Evolutionary conservation across 2,329 filamentous ascomycete species (phyloP).

Genomic region (Aspergillus amoenus): DNA sequence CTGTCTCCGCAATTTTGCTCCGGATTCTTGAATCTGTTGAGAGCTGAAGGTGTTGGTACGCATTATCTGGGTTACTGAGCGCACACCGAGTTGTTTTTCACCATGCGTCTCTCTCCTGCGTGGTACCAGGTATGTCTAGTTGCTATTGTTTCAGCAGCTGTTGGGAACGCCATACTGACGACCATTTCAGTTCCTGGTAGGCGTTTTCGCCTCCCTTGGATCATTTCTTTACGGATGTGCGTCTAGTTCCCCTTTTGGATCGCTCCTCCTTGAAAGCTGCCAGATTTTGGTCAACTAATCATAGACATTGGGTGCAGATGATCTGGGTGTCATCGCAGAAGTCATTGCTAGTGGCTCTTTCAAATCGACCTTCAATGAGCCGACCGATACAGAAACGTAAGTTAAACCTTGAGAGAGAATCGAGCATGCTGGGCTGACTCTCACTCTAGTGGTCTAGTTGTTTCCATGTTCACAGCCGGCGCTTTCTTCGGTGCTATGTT

Average conservation of each 20-base stretch:
- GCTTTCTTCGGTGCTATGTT: conserved; percentile 69
- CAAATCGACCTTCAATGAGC: conserved; percentile 27
- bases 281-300: conserved; percentile 2
- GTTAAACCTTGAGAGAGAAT: background rate
- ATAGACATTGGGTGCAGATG: conserved; percentile 34
- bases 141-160: background rate
- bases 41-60: background rate
- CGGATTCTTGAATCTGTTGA: conserved; percentile 3
- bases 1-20: conserved; percentile 19
- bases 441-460: conserved; percentile 62
- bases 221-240: conserved; percentile 57
- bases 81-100: conserved; percentile 16
- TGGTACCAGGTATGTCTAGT: conserved; percentile 52
- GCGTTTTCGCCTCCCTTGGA: conserved; percentile 59
- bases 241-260: conserved; percentile 1
- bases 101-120: conserved; percentile 57
- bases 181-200: conserved; percentile 52
- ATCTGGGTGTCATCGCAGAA: conserved; percentile 61
- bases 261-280: background rate
- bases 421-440: background rate
- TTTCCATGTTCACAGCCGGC: conserved; percentile 74
- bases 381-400: conserved; percentile 32
- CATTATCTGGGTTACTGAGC: background rate
- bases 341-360: conserved; percentile 49
- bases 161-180: conserved; percentile 14